These are phyloP conservation scores for Lagenidium sp. DNA, from an alignment of 352 stramenopile species.

Conservation along the genomic window DNA sequence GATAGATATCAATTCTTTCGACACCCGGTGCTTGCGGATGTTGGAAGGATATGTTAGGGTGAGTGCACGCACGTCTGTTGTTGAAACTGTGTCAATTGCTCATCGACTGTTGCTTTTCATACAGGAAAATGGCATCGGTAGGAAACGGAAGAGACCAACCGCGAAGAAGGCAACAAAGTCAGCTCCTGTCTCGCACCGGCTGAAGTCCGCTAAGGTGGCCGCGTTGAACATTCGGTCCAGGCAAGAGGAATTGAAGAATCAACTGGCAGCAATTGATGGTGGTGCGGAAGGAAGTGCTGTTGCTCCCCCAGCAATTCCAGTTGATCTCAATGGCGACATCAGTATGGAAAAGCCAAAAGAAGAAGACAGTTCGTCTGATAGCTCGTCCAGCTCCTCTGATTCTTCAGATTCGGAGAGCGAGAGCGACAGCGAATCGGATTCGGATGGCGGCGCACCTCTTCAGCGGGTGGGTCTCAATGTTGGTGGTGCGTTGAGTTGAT, in stretches of 20 bases:
- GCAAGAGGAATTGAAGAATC: slow-evolving; percentile 68
- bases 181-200: slow-evolving; percentile 42
- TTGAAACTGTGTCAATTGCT: slow-evolving; percentile 4
- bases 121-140: slow-evolving; percentile 83
- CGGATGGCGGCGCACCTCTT: slow-evolving; percentile 56
- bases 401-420: slow-evolving; percentile 80
- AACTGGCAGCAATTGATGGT: slow-evolving; percentile 68
- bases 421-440: slow-evolving; percentile 80
- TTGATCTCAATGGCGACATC: slow-evolving; percentile 31
- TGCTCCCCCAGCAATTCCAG: background rate
- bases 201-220: slow-evolving; percentile 81
- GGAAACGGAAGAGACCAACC: slow-evolving; percentile 71
- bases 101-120: background rate
- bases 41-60: slow-evolving; percentile 86
- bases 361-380: slow-evolving; percentile 37
- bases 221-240: slow-evolving; percentile 63
- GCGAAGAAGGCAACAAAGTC: slow-evolving; percentile 37
- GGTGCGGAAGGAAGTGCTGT: slow-evolving; percentile 14
- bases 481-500: slow-evolving; percentile 14
- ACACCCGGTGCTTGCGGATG: slow-evolving; percentile 80
- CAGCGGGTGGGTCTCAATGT: slow-evolving; percentile 75
- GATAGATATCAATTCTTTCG: slow-evolving; percentile 86
- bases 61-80: slow-evolving; percentile 11
- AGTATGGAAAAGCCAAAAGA: slow-evolving; percentile 15
- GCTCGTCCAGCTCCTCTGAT: slow-evolving; percentile 73